Percentiles rank a stretch among this genome's conserved stretches.
Evolutionary conservation across 1,284 basidiomycete genomes (phyloP).

Genomic region (Heterobasidion irregulare): DNA sequence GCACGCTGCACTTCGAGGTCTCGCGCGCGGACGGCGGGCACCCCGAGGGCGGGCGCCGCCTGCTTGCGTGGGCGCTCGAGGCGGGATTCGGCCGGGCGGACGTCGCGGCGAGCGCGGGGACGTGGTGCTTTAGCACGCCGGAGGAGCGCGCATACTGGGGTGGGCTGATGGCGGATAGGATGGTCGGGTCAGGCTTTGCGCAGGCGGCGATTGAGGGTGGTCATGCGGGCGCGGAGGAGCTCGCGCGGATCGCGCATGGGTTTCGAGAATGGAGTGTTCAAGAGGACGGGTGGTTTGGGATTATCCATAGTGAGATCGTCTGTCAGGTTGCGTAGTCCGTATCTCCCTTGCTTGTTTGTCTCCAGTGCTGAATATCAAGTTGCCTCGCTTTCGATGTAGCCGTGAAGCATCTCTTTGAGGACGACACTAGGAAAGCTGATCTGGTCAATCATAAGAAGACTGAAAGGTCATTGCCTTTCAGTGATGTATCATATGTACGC

Average conservation of each 20-base stretch:
- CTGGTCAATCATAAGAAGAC: too few species aligned
- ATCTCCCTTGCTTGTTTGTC: too few species aligned
- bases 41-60: conserved; percentile 20
- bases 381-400: too few species aligned
- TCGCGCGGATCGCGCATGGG: conserved; percentile 16
- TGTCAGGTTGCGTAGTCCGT: neutral
- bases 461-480: too few species aligned
- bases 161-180: conserved; percentile 25
- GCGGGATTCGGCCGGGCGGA: conserved; percentile 19
- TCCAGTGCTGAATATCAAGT: too few species aligned
- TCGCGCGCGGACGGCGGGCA: conserved; percentile 21
- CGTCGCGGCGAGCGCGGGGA: conserved; percentile 19
- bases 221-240: conserved; percentile 16
- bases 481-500: too few species aligned
- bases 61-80: conserved; percentile 22
- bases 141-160: conserved; percentile 28
- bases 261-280: conserved; percentile 22
- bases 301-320: conserved; percentile 27
- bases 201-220: conserved; percentile 19
- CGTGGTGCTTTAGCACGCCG: conserved; percentile 26
- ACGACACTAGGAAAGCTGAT: too few species aligned
- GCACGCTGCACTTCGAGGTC: conserved; percentile 15
- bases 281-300: conserved; percentile 26
- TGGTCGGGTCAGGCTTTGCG: conserved; percentile 21
- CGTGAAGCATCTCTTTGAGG: too few species aligned